Conservation (phyloP, 768 basidiomycete species). For the Dioszegia hungarica region DNA sequence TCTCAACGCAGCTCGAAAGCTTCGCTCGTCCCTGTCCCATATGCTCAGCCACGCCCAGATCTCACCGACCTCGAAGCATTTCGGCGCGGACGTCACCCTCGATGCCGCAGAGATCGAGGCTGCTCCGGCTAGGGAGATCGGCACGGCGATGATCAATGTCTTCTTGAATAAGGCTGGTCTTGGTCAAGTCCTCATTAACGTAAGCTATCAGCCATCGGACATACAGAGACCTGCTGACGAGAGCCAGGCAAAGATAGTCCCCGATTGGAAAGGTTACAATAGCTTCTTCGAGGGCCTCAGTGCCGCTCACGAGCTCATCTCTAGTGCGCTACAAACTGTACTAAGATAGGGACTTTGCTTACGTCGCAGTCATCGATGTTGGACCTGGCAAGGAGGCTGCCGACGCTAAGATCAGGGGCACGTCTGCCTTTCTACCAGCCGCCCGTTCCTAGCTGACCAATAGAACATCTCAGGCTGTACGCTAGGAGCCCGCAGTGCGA, state of each 20-base stretch:
- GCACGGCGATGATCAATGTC: constrained; percentile 32
- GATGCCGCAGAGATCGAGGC: neutral
- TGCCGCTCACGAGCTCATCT: constrained; percentile 32
- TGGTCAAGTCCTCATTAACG: constrained; percentile 31
- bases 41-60: constrained; percentile 9
- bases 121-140: neutral
- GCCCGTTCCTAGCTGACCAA: neutral
- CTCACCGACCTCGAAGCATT: neutral
- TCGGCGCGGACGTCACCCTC: constrained; percentile 12
- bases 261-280: constrained; percentile 22
- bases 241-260: constrained; percentile 24
- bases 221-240: neutral
- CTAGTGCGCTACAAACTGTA: constrained; percentile 17
- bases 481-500: constrained; percentile 30
- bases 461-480: constrained; percentile 31
- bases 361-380: constrained; percentile 34
- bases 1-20: constrained; percentile 29
- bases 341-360: neutral
- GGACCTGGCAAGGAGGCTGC: constrained; percentile 36
- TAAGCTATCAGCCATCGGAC: constrained; percentile 7
- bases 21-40: constrained; percentile 26
- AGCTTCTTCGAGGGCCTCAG: constrained; percentile 38
- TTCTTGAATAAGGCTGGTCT: constrained; percentile 37
- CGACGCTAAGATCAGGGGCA: constrained; percentile 34
- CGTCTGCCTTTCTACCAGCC: neutral